Evolutionary conservation across 345 rosid species (phyloP), one percentile per base, ranked within the genome.

Genomic region (Odontarrhena argentea): DNA sequence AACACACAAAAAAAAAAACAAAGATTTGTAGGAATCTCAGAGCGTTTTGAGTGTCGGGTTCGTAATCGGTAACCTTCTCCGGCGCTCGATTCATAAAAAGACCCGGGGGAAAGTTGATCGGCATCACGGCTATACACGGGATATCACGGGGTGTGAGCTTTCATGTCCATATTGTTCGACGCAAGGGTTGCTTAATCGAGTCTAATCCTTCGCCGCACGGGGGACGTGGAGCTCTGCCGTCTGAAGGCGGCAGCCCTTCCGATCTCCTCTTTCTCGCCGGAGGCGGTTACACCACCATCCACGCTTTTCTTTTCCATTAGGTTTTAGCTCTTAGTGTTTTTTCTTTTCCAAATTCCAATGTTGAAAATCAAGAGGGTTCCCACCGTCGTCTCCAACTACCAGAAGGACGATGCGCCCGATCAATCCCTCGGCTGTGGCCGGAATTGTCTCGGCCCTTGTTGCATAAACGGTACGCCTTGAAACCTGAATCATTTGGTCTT

Each of bases 231-330:
- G 97, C 99, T 73, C 81, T 91, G 88, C 99, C 99, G 67, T 95
- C 99, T 60, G 99, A 95, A 87, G 99, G 99, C 85, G 99, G 99
- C 58, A 89, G 96, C 80, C 99, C 99, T 76, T 95, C 99, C 24
- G 99, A 95, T 81, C 97, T 95, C 78, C 96, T 91, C 80, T 95
- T 95, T 80, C 89, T 95, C 7, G 99, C 99, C 55, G 99, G 99
- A 67, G 99, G 99, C 51, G 99, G 99, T 74, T 54, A 52, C 68
- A 43, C n/a, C 41, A 30, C 13, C 32, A 3, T 34, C 68, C 36
- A 40, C 50, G 4, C 67, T 8, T 34, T 25, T 38, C 48, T 60
- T 48, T 48, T 63, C 53, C 35, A 7, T 75, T 68, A 61, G 72
- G 38, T 44, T 70, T 45, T 60, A 67, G 73, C 45, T 0, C 47